Conservation (phyloP, 331 rosid species). For the Stylosanthes scabra region DNA sequence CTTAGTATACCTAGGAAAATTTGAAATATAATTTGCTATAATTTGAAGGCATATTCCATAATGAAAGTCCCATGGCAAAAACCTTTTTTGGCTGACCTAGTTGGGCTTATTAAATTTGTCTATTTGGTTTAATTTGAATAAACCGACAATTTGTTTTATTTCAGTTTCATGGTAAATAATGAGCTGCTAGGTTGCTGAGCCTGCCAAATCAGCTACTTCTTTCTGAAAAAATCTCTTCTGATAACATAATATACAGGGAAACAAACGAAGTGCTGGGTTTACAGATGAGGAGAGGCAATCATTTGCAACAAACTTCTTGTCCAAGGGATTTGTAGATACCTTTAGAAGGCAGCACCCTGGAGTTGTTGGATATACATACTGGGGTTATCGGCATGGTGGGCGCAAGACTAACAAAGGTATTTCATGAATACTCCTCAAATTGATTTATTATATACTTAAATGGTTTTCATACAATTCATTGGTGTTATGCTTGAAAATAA, state of each 20-base stretch:
- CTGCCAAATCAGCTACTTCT: not conserved
- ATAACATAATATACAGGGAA: constrained; percentile 61
- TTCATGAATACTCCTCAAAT: constrained; percentile 4
- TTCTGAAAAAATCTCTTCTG: not conserved
- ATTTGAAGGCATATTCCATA: not conserved
- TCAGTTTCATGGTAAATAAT: constrained; percentile 18
- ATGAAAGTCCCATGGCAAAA: not conserved
- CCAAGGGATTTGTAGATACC: constrained; percentile 88
- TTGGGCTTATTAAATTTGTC: constrained; percentile 20
- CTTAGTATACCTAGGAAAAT: constrained; percentile 17
- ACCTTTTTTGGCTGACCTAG: constrained; percentile 20
- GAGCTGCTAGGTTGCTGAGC: not conserved
- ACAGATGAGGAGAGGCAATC: constrained; percentile 92
- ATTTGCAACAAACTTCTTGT: constrained; percentile 72
- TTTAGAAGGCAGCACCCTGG: constrained; percentile 91
- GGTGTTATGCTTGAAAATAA: not conserved
- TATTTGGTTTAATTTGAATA: constrained; percentile 18
- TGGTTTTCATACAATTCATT: constrained; percentile 11
- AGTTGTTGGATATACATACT: constrained; percentile 90
- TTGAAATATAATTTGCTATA: not conserved
- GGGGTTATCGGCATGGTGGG: constrained; percentile 91
- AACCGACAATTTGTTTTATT: constrained; percentile 7
- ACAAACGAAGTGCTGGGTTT: constrained; percentile 92
- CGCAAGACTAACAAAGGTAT: constrained; percentile 88
- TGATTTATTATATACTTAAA: not conserved